Base-by-base conservation (phyloP, 331 rosid species). In the Prunus yedoensis region DNA sequence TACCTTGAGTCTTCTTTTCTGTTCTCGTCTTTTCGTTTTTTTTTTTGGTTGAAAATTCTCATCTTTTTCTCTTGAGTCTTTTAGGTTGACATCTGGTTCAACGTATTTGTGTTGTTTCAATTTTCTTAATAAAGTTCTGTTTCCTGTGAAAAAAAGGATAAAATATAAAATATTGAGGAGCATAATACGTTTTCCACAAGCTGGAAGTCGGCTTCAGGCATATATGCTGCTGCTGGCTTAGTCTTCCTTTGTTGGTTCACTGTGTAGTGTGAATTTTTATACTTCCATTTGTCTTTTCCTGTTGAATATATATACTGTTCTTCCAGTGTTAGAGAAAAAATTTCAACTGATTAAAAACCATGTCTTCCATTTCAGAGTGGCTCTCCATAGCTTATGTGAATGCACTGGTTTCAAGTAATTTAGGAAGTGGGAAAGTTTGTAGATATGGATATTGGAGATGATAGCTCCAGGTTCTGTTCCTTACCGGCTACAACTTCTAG, bases 361-460 rank as follows among this genome's bases (percentile, higher is more conserved):
- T 66, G 73, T 10, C 70, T 67, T 82, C 66, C 51, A 49, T 51
- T 90, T 87, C 87, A 89, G 86, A 72, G 80, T 61, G 77, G 74
- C 49, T 41, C 17, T 80, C 57, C 49, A 30, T 76, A 50, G 17
- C 53, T 71, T 47, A 54, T 32, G 78, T 52, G 70, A 51, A 64
- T 83, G 90, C 77, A 73, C 74, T 78, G 78, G 76, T 83, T 77
- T 81, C 78, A 80, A 78, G 75, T 78, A 71, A 71, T 81, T 77
- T 70, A 69, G 69, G 18, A 77, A 78, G 77, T 70, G 69, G 85
- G 81, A 74, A 73, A 74, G 32, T 72, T 75, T 66, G 57, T 80
- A 69, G 82, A 66, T 78, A 89, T 93, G 98, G 95, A 90, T 69
- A 77, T 75, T 50, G 81, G 87, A 77, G 98, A 90, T 78, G 98